Evolutionary conservation across 352 stramenopile species (phyloP).

Genomic region (Plasmopara viticola): DNA sequence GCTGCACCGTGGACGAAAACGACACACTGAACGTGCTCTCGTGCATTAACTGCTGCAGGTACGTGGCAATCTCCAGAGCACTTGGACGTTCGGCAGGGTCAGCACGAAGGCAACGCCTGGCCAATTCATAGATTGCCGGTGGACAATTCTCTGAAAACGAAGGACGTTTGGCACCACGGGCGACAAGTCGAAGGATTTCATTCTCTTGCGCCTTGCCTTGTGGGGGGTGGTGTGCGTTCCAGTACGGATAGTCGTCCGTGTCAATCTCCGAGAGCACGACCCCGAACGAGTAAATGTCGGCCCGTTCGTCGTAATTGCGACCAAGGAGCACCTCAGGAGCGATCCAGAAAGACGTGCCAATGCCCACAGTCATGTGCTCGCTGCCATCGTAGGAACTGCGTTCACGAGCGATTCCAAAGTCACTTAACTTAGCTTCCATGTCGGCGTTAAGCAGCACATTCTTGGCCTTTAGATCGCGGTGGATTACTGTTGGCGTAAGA

Average conservation of each 20-base stretch:
- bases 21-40: slow-evolving; percentile 14
- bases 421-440: slow-evolving; percentile 59
- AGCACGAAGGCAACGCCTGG: slow-evolving; percentile 36
- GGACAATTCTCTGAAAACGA: slow-evolving; percentile 51
- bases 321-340: slow-evolving; percentile 55
- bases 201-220: slow-evolving; percentile 42
- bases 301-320: slow-evolving; percentile 41
- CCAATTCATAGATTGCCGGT: slow-evolving; percentile 39
- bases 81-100: slow-evolving; percentile 53
- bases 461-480: slow-evolving; percentile 43
- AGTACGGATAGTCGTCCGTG: slow-evolving; percentile 38
- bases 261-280: slow-evolving; percentile 54
- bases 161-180: slow-evolving; percentile 36
- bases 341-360: slow-evolving; percentile 39
- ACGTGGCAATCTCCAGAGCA: slow-evolving; percentile 43
- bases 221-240: slow-evolving; percentile 28
- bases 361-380: slow-evolving; percentile 34
- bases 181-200: slow-evolving; percentile 55
- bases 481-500: slow-evolving; percentile 42
- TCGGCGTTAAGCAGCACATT: slow-evolving; percentile 48
- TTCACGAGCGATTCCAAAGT: slow-evolving; percentile 52
- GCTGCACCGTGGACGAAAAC: slow-evolving; percentile 13
- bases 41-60: slow-evolving; percentile 39
- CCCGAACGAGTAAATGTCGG: slow-evolving; percentile 53
- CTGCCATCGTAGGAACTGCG: slow-evolving; percentile 21